A percentile compares a stretch with the other conserved stretches of the same genome.
Evolutionary conservation across 1,284 basidiomycete species (phyloP).

Genomic region (Trametes pubescens): DNA sequence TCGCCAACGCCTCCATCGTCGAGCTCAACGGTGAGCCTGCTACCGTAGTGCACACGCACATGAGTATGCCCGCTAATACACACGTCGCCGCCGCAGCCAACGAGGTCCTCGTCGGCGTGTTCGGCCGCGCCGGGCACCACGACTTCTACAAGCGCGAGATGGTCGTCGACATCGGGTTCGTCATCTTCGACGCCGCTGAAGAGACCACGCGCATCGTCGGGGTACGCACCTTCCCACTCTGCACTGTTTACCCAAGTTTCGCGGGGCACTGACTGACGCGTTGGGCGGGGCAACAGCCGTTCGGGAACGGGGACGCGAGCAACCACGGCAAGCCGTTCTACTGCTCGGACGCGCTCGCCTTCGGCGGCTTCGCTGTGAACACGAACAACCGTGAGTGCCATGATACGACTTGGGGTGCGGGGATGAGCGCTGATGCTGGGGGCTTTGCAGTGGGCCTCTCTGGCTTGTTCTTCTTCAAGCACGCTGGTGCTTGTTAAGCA

Average conservation of each 20-base stretch:
- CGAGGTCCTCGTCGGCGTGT: slow-evolving; percentile 27
- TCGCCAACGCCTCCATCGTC: slow-evolving; percentile 1
- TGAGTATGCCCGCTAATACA: too few species aligned
- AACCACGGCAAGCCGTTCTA: slow-evolving; percentile 28
- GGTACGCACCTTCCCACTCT: background rate
- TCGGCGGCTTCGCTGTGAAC: slow-evolving; percentile 22
- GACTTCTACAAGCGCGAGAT: slow-evolving; percentile 24
- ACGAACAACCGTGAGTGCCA: slow-evolving; percentile 1
- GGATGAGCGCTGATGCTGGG: too few species aligned
- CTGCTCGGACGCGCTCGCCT: slow-evolving; percentile 24
- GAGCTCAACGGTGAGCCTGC: slow-evolving; percentile 6
- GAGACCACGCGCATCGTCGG: slow-evolving; percentile 21
- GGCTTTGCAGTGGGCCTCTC: slow-evolving; percentile 20
- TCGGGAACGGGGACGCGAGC: slow-evolving; percentile 20
- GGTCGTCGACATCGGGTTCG: slow-evolving; percentile 28
- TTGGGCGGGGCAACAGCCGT: slow-evolving; percentile 18
- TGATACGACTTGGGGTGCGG: too few species aligned
- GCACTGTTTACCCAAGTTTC: too few species aligned
- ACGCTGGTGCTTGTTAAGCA: background rate
- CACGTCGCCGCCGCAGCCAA: slow-evolving; percentile 7
- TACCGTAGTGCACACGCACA: too few species aligned
- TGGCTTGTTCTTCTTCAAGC: slow-evolving; percentile 31
- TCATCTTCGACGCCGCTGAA: slow-evolving; percentile 23
- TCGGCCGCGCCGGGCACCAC: slow-evolving; percentile 28
- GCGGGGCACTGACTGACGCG: background rate